Conservation (phyloP, 2,329 filamentous ascomycete genomes). For the Aspergillus chevalieri region DNA sequence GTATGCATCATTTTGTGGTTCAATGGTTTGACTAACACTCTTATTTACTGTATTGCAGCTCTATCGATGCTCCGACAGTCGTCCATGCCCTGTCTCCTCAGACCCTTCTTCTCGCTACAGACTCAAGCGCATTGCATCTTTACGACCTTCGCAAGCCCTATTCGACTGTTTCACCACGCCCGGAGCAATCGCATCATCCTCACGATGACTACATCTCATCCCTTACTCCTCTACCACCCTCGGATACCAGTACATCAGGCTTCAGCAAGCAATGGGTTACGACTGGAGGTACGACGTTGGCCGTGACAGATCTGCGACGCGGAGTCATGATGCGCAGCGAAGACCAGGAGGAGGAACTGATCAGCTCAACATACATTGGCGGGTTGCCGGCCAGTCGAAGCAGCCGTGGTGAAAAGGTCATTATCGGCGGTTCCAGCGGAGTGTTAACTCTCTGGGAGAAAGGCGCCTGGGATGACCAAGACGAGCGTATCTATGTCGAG, state of each 20-base stretch:
- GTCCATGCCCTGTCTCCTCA: slow-evolving; percentile 81
- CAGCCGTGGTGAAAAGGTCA: slow-evolving; percentile 66
- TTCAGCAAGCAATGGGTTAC: slow-evolving; percentile 93
- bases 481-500: slow-evolving; percentile 77
- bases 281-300: slow-evolving; percentile 84
- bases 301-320: slow-evolving; percentile 78
- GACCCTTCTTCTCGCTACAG: slow-evolving; percentile 80
- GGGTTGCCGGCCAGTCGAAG: slow-evolving; percentile 63
- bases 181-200: slow-evolving; percentile 73
- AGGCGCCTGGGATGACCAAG: slow-evolving; percentile 91
- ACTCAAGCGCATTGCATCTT: slow-evolving; percentile 82
- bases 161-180: slow-evolving; percentile 53
- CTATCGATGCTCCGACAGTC: slow-evolving; percentile 68
- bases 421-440: slow-evolving; percentile 73
- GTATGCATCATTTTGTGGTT: slow-evolving; percentile 1
- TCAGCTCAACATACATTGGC: slow-evolving; percentile 72
- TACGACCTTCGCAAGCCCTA: slow-evolving; percentile 68
- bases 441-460: slow-evolving; percentile 90
- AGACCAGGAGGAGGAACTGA: slow-evolving; percentile 87
- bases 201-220: slow-evolving; percentile 92
- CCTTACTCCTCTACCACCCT: slow-evolving; percentile 73
- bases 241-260: slow-evolving; percentile 74
- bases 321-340: slow-evolving; percentile 85
- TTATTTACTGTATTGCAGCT: slow-evolving; percentile 29
- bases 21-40: slow-evolving; percentile 3